Evolutionary conservation across 2,329 filamentous ascomycete species (phyloP).

Genomic region (Mollisia scopiformis): DNA sequence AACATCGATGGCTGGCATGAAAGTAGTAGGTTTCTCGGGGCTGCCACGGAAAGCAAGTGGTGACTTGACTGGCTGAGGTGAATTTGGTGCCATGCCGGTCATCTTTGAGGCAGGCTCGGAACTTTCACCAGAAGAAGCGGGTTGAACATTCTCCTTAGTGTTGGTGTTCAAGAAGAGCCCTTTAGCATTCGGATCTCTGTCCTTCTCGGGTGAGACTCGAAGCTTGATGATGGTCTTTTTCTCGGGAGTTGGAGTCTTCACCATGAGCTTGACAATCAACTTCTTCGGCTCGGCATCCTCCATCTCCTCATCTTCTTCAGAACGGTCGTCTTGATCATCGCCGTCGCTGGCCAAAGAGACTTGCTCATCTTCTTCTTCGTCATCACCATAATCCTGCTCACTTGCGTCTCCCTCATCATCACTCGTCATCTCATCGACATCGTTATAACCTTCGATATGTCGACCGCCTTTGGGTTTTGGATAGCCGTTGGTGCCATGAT

Average conservation of each 20-base stretch:
- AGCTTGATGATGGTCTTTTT: slow-evolving; percentile 32
- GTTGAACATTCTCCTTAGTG: slow-evolving; percentile 9
- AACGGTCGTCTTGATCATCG: slow-evolving; percentile 58
- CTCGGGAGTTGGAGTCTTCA: slow-evolving; percentile 42
- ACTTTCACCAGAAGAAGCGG: neutral
- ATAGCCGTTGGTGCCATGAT: slow-evolving; percentile 24
- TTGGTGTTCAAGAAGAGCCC: neutral
- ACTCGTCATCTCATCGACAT: slow-evolving; percentile 60
- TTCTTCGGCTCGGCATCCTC: slow-evolving; percentile 59
- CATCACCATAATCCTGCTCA: slow-evolving; percentile 76
- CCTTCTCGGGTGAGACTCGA: slow-evolving; percentile 13
- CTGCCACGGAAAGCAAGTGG: slow-evolving; percentile 62
- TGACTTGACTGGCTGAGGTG: slow-evolving; percentile 22
- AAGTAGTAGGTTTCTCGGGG: slow-evolving; percentile 55
- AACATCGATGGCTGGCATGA: slow-evolving; percentile 30
- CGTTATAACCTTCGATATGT: slow-evolving; percentile 57
- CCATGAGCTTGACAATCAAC: slow-evolving; percentile 74
- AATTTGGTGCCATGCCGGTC: slow-evolving; percentile 7
- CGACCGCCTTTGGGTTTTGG: slow-evolving; percentile 43
- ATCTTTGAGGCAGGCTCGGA: slow-evolving; percentile 2
- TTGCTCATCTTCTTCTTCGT: slow-evolving; percentile 72
- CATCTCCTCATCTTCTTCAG: slow-evolving; percentile 42
- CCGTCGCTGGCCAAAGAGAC: slow-evolving; percentile 61
- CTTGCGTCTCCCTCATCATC: slow-evolving; percentile 69
- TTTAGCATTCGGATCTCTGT: neutral